Evolutionary conservation across 208 protist species (phyloP), one percentile per base, ranked within the genome.

Genomic region (Leishmania major): DNA sequence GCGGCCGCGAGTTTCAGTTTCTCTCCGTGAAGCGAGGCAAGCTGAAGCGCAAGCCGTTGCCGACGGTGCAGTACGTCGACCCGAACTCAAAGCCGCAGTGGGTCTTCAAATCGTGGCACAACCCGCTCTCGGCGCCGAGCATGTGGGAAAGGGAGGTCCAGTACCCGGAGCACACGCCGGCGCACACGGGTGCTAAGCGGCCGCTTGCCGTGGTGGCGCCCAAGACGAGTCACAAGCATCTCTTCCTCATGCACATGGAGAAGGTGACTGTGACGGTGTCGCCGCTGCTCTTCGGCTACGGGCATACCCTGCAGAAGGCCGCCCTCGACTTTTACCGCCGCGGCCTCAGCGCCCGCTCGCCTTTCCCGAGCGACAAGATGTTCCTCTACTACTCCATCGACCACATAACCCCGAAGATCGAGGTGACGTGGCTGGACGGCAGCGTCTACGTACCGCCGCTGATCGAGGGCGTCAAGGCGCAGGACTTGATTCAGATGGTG

Each of bases 51-150:
- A 96, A 97, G 84, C 95, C 95, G 71, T 78, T 98, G 47, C 95
- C 95, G 17, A 49, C 83, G 69, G 93, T 97, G 71, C 95, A 98
- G 87, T 97, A 97, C 79, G 92, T 95, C n/a, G 31, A 81, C 51
- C 78, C 82, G 25, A 85, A 82, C 25, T 92, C 93, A 47, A 94
- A 95, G 83, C 95, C 95, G 28, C 91, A 87, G 82, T 98, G 95
- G 94, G 80, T 97, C 49, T 98, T 96, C 84, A 98, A 98, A 88
- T 97, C 95, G 71, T 98, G 95, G 94, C 93, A 98, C 87, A 94
- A 93, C 78, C 90, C 95, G 6, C 85, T 97, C 35, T 89, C 84
- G 15, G 86, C 93, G 51, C 82, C 89, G 35, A 92, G 81, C 47
- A 97, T 96, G 92, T 98, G 95, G 95, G 89, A 97, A 84, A 88